phyloP scores from a whole-genome alignment of 1,284 basidiomycete species.

The Ceratobasidium theobromae region DNA sequence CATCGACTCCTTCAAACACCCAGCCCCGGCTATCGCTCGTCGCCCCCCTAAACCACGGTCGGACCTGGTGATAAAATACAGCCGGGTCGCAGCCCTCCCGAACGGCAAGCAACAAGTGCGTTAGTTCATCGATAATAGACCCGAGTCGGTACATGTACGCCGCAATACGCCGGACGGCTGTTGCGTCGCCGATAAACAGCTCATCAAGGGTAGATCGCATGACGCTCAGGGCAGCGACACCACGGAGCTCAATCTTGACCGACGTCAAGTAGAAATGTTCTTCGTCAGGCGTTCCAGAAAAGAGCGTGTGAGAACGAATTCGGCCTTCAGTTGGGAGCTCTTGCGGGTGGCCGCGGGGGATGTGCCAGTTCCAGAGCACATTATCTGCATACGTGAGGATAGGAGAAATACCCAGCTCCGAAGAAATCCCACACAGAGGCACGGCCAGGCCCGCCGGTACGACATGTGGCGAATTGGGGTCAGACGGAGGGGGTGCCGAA shows the following conservation, averaged over 20 bases:
- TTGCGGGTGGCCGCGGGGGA: constrained; percentile 51
- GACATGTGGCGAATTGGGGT: constrained; percentile 46
- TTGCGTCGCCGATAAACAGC: constrained; percentile 81
- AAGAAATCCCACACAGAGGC: constrained; percentile 76
- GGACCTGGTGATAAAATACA: constrained; percentile 80
- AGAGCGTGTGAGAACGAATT: constrained; percentile 53
- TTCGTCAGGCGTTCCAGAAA: constrained; percentile 84
- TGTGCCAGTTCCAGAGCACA: constrained; percentile 89
- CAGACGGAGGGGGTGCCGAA: constrained; percentile 67
- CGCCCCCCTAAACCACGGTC: constrained; percentile 91
- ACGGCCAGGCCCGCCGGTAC: constrained; percentile 76
- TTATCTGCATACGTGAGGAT: constrained; percentile 92
- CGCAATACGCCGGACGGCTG: constrained; percentile 73
- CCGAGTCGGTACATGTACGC: constrained; percentile 69
- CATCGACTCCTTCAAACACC: constrained; percentile 77
- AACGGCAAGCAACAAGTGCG: constrained; percentile 62
- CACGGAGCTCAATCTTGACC: constrained; percentile 88
- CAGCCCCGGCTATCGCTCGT: constrained; percentile 72
- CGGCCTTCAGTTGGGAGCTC: constrained; percentile 51
- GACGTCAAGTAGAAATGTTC: constrained; percentile 88
- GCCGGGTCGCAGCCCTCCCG: constrained; percentile 75
- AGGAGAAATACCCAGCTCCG: constrained; percentile 81
- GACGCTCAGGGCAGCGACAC: constrained; percentile 79
- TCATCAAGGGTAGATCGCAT: constrained; percentile 93
- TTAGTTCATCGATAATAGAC: constrained; percentile 65